These are phyloP conservation scores for Funneliformis mosseae DNA, from an alignment of 192 early-diverging fungal genomes.

Conservation along the genomic window DNA sequence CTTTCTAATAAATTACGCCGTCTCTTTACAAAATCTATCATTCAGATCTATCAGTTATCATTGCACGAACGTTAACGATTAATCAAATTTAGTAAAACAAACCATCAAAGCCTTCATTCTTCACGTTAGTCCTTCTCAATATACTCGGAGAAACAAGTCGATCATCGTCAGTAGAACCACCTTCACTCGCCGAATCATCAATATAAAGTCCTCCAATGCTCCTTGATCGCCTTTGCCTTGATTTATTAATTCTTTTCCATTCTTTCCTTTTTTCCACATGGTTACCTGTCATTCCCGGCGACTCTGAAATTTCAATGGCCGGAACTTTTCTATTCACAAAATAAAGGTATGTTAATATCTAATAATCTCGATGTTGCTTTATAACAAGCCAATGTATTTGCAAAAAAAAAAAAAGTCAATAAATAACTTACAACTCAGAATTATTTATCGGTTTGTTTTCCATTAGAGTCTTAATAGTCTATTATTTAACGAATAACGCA, in stretches of 20 bases:
- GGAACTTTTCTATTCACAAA: slow-evolving; percentile 13
- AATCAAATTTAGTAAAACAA: too few species aligned
- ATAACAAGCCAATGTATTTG: not conserved
- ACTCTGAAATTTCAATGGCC: slow-evolving; percentile 16
- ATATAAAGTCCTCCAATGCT: slow-evolving; percentile 2
- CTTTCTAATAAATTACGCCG: slow-evolving; percentile 43
- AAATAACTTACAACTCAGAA: not conserved
- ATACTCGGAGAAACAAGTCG: slow-evolving; percentile 24
- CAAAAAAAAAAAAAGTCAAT: not conserved
- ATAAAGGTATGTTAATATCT: not conserved
- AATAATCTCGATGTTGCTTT: not conserved
- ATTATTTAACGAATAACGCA: not conserved
- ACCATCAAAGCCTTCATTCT: slow-evolving; percentile 35
- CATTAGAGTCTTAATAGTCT: not conserved
- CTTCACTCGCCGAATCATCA: slow-evolving; percentile 31
- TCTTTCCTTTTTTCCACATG: not conserved
- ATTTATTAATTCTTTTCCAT: not conserved
- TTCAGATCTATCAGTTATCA: not conserved
- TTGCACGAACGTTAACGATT: not conserved
- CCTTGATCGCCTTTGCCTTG: slow-evolving; percentile 19
- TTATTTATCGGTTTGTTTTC: not conserved
- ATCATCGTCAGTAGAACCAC: slow-evolving; percentile 23
- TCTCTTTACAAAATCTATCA: slow-evolving; percentile 49
- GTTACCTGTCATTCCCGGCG: not conserved
- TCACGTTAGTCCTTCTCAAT: slow-evolving; percentile 28